Percentiles rank a stretch among this genome's conserved stretches.
phyloP scores from a whole-genome alignment of 2,329 filamentous ascomycete genomes.

The Dothistroma pini region DNA sequence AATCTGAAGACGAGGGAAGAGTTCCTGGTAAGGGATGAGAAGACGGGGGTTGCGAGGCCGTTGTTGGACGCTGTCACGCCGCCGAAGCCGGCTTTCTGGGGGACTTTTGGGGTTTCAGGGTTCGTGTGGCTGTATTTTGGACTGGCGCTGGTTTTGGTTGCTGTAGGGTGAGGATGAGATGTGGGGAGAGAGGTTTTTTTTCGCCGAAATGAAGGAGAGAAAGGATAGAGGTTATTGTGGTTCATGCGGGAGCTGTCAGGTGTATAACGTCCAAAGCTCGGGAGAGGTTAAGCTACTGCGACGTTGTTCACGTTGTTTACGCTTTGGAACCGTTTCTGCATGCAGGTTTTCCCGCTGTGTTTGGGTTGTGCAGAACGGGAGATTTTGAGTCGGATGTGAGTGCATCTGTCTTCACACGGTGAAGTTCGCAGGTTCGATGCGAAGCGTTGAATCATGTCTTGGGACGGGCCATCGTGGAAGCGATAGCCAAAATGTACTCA shows the following conservation, averaged over 20 bases:
- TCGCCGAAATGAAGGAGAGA: not conserved
- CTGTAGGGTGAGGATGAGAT: not conserved
- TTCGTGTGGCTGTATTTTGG: constrained; percentile 15
- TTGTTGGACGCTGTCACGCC: constrained; percentile 14
- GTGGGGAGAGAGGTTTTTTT: not conserved
- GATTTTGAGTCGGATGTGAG: too few relatives aligned
- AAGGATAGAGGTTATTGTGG: not conserved
- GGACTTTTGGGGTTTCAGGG: constrained; percentile 11
- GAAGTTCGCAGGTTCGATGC: too few relatives aligned
- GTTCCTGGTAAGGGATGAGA: constrained; percentile 14
- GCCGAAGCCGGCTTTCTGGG: constrained; percentile 17
- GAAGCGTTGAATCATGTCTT: too few relatives aligned
- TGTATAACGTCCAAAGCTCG: too few relatives aligned
- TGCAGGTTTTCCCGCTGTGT: too few relatives aligned
- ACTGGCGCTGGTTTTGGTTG: constrained; percentile 7
- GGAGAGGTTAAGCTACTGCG: too few relatives aligned
- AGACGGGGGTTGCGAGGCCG: constrained; percentile 17
- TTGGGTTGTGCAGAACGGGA: too few relatives aligned
- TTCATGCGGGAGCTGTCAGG: not conserved
- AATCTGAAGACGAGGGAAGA: constrained; percentile 14
- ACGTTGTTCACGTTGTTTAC: too few relatives aligned
- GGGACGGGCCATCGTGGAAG: too few relatives aligned
- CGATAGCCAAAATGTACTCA: too few relatives aligned
- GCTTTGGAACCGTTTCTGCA: too few relatives aligned
- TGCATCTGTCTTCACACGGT: too few relatives aligned